Base-by-base conservation (phyloP, 345 rosid genomes). In the Populus nigra region DNA sequence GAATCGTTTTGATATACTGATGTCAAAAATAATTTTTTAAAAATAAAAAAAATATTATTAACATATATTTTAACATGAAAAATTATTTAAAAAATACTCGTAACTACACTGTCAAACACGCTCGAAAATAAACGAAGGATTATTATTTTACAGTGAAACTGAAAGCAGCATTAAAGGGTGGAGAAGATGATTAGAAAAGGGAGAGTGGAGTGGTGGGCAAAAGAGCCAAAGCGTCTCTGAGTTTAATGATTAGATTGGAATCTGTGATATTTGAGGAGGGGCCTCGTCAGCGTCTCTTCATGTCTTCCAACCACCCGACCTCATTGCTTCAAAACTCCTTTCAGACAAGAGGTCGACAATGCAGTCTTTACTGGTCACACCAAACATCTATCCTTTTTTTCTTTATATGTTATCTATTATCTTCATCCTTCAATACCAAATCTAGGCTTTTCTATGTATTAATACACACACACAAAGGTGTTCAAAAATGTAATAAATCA, bases 231-330 rank as follows among this genome's bases (percentile, higher is more conserved):
- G 23, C 16, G 45, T 33, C 33, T 23, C 29, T 11, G 36, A 29
- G 65, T 74, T 35, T 35, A 73, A 85, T 85, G 63, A 82, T 77
- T n/a, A 71, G 69, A 71, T 39, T 18, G 72, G 83, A 82, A 79
- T 82, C 79, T 79, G 20, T 39, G 3, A 55, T 36, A 49, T 70
- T 70, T 7, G 15, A 23, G 53, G 72, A 15, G 53, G 59, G 71
- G 67, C 68, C 71, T 71, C 68, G 72, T 68, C 77, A 66, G 38
- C 29, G 31, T 72, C 83, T 75, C 65, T 31, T 55, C 69, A 16
- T 82, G 82, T 76, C 80, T 27, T 72, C 84, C 29, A 80, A 68
- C 88, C 36, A 80, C 85, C 78, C 5, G 72, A 82, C 85, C 82
- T 80, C 20, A 25, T 75, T 25, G 78, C 78, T 63, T 20, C 8